Conservation (phyloP, 495 filamentous ascomycete species). For the Penicillium canariense region DNA sequence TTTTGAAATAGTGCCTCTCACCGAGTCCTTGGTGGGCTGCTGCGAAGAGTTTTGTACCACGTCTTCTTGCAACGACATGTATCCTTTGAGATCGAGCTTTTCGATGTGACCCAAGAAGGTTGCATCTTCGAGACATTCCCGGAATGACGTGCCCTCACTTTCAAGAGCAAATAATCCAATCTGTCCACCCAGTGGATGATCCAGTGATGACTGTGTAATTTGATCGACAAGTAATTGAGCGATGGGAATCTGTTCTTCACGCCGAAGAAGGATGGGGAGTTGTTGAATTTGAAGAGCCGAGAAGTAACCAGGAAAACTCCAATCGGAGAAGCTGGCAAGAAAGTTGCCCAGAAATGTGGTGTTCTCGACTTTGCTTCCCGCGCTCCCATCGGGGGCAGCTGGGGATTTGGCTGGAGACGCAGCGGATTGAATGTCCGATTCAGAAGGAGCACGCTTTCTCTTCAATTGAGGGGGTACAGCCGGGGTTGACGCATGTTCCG, state of each 20-base stretch:
- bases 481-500: conserved; percentile 24
- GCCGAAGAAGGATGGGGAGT: conserved; percentile 32
- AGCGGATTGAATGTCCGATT: conserved; percentile 30
- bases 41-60: conserved; percentile 11
- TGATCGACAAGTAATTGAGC: conserved; percentile 51
- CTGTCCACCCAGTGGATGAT: conserved; percentile 35
- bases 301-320: conserved; percentile 44
- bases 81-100: conserved; percentile 39
- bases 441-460: conserved; percentile 41
- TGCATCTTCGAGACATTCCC: conserved; percentile 29
- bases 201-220: conserved; percentile 46
- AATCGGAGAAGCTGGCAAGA: conserved; percentile 46
- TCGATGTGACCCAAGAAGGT: conserved; percentile 31
- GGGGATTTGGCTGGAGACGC: conserved; percentile 32
- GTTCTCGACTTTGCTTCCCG: conserved; percentile 27
- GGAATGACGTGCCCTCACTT: conserved; percentile 24
- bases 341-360: conserved; percentile 45
- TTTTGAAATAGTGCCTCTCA: conserved; percentile 33
- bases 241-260: conserved; percentile 42
- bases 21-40: conserved; percentile 27
- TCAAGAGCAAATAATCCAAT: conserved; percentile 34
- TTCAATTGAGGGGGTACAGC: conserved; percentile 30
- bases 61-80: conserved; percentile 38
- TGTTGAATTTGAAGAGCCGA: conserved; percentile 34
- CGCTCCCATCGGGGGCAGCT: conserved; percentile 18